Percentiles rank a stretch among this genome's conserved stretches.
Conservation (phyloP, 2,329 filamentous ascomycete genomes). For the Xylariaceae sp. region DNA sequence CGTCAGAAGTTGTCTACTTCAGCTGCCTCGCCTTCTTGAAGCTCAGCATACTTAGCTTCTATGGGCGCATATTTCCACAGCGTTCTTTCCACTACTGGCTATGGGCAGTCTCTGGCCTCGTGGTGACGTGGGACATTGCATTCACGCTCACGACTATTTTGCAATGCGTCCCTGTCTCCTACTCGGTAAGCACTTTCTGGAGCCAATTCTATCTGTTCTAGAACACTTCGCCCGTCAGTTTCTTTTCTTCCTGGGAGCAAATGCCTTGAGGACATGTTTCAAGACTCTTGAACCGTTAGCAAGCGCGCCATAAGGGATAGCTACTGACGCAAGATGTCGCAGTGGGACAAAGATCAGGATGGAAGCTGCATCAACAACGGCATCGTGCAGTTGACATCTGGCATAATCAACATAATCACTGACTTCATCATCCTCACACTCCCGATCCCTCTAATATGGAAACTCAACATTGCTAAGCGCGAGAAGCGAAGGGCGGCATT, state of each 20-base stretch:
- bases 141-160: slow-evolving; percentile 11
- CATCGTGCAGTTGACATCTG: slow-evolving; percentile 6
- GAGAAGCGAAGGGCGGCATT: slow-evolving; percentile 7
- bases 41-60: slow-evolving; percentile 9
- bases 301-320: too few relatives aligned
- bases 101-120: slow-evolving; percentile 5
- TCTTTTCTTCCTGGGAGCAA: too few relatives aligned
- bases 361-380: slow-evolving; percentile 6
- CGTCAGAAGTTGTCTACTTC: slow-evolving; percentile 7
- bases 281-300: too few relatives aligned
- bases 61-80: slow-evolving; percentile 3
- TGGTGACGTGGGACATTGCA: slow-evolving; percentile 12
- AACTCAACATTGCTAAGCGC: background rate
- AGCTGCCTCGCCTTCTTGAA: slow-evolving; percentile 9
- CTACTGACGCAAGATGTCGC: too few relatives aligned
- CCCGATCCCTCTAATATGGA: slow-evolving; percentile 6
- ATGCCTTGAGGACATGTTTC: too few relatives aligned
- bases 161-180: slow-evolving; percentile 10
- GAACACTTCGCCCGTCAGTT: too few relatives aligned
- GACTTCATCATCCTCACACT: slow-evolving; percentile 6
- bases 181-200: too few relatives aligned
- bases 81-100: slow-evolving; percentile 10
- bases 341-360: slow-evolving; percentile 4
- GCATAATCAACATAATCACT: slow-evolving; percentile 6
- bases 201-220: too few relatives aligned